Conservation (phyloP, 805 yeast species). For the Dipodascus albidus region DNA sequence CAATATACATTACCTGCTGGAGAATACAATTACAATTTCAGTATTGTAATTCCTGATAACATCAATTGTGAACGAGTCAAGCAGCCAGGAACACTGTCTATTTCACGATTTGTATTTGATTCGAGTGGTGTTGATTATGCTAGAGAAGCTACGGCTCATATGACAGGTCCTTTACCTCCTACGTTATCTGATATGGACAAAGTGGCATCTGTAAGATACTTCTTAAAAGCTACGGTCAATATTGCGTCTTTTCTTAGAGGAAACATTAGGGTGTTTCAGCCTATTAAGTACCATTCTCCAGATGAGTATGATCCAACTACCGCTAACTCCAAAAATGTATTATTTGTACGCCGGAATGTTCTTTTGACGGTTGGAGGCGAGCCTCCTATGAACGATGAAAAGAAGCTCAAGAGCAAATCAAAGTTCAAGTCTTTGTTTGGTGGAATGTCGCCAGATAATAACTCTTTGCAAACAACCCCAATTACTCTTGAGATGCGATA, state of each 20-base stretch:
- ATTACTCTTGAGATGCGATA: slow-evolving; percentile 37
- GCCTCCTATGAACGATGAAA: neutral
- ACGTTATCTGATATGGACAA: slow-evolving; percentile 21
- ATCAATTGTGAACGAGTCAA: slow-evolving; percentile 4
- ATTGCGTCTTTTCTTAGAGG: slow-evolving; percentile 37
- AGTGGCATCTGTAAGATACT: slow-evolving; percentile 32
- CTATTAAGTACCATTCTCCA: slow-evolving; percentile 42
- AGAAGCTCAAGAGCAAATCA: slow-evolving; percentile 6
- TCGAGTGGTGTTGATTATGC: slow-evolving; percentile 11
- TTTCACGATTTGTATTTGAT: slow-evolving; percentile 3
- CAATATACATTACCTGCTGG: slow-evolving; percentile 27
- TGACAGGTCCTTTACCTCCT: slow-evolving; percentile 21
- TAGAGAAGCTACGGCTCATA: slow-evolving; percentile 11
- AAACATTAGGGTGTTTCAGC: slow-evolving; percentile 36
- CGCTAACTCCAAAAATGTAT: slow-evolving; percentile 18
- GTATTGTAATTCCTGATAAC: slow-evolving; percentile 23
- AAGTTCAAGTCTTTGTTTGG: slow-evolving; percentile 6
- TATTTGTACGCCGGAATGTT: slow-evolving; percentile 31
- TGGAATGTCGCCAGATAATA: slow-evolving; percentile 3
- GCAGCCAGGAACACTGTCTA: slow-evolving; percentile 4
- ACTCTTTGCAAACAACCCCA: slow-evolving; percentile 10
- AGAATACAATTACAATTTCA: slow-evolving; percentile 24
- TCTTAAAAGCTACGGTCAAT: slow-evolving; percentile 49
- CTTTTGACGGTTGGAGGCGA: slow-evolving; percentile 10
- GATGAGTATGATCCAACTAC: slow-evolving; percentile 17